Conservation (phyloP, 1,284 basidiomycete species). For the Ustilago tritici region DNA sequence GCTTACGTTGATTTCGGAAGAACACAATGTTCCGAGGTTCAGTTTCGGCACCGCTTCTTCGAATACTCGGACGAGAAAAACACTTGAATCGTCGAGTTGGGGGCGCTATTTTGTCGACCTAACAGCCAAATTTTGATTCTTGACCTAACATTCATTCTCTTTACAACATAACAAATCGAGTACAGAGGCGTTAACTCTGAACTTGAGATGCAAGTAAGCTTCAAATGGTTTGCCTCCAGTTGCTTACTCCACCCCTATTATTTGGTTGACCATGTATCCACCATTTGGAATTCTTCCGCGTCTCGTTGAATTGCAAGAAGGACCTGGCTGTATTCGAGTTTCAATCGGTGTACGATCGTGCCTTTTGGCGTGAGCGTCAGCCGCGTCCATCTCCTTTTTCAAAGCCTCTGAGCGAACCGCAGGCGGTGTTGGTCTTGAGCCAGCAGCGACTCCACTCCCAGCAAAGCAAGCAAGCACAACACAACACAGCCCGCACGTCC, state of each 20-base stretch:
- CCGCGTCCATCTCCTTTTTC: neutral
- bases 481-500: slow-evolving; percentile 18
- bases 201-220: neutral
- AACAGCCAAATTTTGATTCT: neutral
- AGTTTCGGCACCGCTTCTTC: neutral
- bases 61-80: slow-evolving; percentile 17
- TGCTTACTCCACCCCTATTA: slow-evolving; percentile 13
- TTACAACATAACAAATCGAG: too few species aligned
- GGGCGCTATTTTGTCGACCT: neutral
- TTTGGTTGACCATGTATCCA: neutral
- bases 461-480: neutral
- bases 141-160: too few species aligned
- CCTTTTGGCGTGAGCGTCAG: neutral
- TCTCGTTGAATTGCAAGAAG: neutral
- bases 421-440: slow-evolving; percentile 2
- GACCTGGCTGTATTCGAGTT: neutral
- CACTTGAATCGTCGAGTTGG: too few species aligned
- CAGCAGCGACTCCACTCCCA: slow-evolving; percentile 12
- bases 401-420: neutral
- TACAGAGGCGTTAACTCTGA: neutral
- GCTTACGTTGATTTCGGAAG: slow-evolving; percentile 6
- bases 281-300: neutral
- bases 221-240: neutral
- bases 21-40: slow-evolving; percentile 13
- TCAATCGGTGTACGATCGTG: slow-evolving; percentile 19